phyloP scores from a whole-genome alignment of 371 early-diverging fungal species.

The Hamiltosporidium magnivora region DNA sequence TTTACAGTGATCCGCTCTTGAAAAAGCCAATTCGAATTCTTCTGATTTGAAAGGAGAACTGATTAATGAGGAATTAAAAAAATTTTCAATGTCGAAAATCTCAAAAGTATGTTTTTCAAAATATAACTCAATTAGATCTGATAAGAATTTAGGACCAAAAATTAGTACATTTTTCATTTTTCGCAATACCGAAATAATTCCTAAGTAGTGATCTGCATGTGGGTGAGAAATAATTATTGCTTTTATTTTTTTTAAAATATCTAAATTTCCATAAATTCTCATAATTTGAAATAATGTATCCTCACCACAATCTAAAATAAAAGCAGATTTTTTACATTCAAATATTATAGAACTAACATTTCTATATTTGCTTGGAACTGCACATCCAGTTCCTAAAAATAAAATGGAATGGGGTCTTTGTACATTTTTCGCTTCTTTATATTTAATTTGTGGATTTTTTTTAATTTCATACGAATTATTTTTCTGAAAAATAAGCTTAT shows the following conservation, averaged over 20 bases:
- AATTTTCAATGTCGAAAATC: background rate
- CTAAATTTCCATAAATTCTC: slow-evolving; percentile 27
- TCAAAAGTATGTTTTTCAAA: background rate
- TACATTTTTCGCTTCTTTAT: background rate
- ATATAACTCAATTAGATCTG: background rate
- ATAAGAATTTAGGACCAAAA: background rate
- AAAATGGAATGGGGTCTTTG: background rate
- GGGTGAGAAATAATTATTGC: slow-evolving; percentile 51
- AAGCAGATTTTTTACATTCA: background rate
- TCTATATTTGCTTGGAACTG: slow-evolving; percentile 53
- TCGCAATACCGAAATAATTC: slow-evolving; percentile 39
- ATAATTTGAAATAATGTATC: slow-evolving; percentile 49
- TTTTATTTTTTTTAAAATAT: slow-evolving; percentile 31
- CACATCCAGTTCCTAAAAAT: slow-evolving; percentile 53
- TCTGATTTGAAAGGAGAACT: background rate
- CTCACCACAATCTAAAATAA: slow-evolving; percentile 58
- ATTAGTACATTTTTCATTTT: slow-evolving; percentile 2
- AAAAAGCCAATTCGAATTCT: background rate
- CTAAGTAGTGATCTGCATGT: slow-evolving; percentile 57
- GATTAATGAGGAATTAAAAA: background rate
- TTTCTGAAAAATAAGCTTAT: background rate
- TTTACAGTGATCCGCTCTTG: slow-evolving; percentile 27
- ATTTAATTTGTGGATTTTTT: background rate
- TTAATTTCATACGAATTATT: background rate
- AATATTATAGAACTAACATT: slow-evolving; percentile 52